These are phyloP conservation scores for Xylaria palmicola DNA, from an alignment of 495 filamentous ascomycete genomes.

Conservation along the genomic window DNA sequence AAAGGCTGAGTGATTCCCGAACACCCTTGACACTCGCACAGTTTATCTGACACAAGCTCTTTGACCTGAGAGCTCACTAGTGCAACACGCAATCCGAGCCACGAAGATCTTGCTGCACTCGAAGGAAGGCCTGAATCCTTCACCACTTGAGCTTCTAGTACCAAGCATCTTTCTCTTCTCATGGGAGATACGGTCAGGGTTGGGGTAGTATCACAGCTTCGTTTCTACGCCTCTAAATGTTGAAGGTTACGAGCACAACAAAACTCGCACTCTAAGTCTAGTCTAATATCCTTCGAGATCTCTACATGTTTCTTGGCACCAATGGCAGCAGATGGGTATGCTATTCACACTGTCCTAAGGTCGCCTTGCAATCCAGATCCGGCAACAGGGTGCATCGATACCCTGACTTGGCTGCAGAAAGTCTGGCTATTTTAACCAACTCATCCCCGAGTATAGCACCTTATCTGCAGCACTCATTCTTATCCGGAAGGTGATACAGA, in stretches of 20 bases:
- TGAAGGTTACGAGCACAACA: too few relatives aligned
- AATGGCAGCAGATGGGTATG: background rate
- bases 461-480: background rate
- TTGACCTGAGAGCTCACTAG: background rate
- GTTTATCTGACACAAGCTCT: background rate
- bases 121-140: background rate
- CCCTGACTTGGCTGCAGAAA: background rate
- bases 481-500: conserved; percentile 3
- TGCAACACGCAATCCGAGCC: background rate
- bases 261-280: too few relatives aligned
- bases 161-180: too few relatives aligned
- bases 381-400: conserved; percentile 6
- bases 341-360: background rate
- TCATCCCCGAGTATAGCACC: background rate
- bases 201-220: too few relatives aligned
- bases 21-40: background rate
- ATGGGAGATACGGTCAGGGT: too few relatives aligned
- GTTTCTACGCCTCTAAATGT: too few relatives aligned
- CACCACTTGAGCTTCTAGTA: background rate
- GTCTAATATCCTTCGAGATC: too few relatives aligned
- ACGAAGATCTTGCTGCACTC: background rate
- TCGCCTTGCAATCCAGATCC: background rate
- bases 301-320: too few relatives aligned
- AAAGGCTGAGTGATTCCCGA: background rate
- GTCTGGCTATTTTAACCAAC: conserved; percentile 10